Percentiles rank a stretch among this genome's conserved stretches.
phyloP scores from a whole-genome alignment of 305 asterid genomes.

The Petunia hybrid region DNA sequence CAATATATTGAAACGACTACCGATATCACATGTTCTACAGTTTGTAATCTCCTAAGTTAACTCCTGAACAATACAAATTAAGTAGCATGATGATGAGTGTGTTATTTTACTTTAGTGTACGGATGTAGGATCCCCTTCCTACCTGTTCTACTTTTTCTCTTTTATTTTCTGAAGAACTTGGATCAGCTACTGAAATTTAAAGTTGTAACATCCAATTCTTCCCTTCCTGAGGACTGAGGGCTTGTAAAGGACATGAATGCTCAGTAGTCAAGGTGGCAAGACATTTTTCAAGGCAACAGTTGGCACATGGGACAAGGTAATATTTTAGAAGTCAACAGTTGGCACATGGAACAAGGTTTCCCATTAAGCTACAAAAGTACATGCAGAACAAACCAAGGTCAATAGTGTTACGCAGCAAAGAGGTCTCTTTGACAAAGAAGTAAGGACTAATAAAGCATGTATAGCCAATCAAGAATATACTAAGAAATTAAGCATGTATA shows the following conservation, averaged over 20 bases:
- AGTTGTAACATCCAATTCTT: neutral
- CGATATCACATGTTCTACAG: neutral
- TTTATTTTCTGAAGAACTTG: neutral
- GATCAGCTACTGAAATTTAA: slow-evolving; percentile 9
- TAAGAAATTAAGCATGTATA: neutral
- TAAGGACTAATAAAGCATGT: neutral
- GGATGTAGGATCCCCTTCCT: neutral
- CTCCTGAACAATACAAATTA: neutral
- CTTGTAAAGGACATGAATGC: neutral
- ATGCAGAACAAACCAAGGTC: neutral
- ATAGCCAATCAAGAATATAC: neutral
- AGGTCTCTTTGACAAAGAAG: neutral
- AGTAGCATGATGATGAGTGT: neutral
- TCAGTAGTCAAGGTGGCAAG: neutral
- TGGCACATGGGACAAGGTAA: neutral
- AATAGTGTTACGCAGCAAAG: neutral
- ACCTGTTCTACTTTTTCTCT: neutral
- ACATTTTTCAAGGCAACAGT: neutral
- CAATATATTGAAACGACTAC: neutral
- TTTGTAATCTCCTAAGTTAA: neutral
- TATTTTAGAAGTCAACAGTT: neutral
- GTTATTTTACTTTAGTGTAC: neutral
- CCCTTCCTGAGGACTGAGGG: neutral
- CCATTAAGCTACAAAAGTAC: neutral
- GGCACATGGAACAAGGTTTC: neutral